Evolutionary conservation across 768 basidiomycete species (phyloP), one percentile per base, ranked within the genome.

Genomic region (Sarcomyxa edulis): DNA sequence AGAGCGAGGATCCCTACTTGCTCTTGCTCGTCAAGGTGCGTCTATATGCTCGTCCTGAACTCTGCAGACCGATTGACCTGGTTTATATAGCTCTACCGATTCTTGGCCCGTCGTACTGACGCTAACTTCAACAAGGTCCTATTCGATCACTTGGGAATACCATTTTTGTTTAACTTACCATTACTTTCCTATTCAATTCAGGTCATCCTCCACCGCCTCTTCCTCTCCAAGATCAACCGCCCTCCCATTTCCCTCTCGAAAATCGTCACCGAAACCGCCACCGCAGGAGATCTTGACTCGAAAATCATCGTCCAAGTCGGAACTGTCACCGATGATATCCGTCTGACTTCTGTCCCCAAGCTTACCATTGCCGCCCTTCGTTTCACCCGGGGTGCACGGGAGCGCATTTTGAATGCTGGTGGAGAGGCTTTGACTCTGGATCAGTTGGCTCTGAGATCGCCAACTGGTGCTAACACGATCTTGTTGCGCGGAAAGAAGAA

Each of bases 1-100:
- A 89, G 76, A 95, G 91, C 65, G 91, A 97, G 86, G 96, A 99
- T 68, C 95, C 95, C 12, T 98, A 99, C 73, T 80, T 99, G 54
- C 82, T 96, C 55, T 78, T 98, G 56, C 83, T 99, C 47, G 96
- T 98, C 68, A 98, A 97, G 81, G 94, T 94, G 58, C 44, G 66
- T 55, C 30, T 37, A 39, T 39, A 27, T n/a, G n/a, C n/a, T n/a
- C n/a, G n/a, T n/a, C n/a, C n/a, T n/a, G n/a, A n/a, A n/a, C n/a
- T n/a, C n/a, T n/a, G n/a, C n/a, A n/a, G n/a, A n/a, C n/a, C n/a
- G n/a, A n/a, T n/a, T n/a, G n/a, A n/a, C n/a, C n/a, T 18, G 28
- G 18, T 30, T 39, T 29, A 37, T 15, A 19, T 6, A 99, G 95
- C 81, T 98, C 49, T 99, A 99, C 75, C 91, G 96, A 55, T 99